Percentiles rank a stretch among this genome's conserved stretches.
Evolutionary conservation across 768 basidiomycete species (phyloP).

Genomic region (Lactifluus pinguis): DNA sequence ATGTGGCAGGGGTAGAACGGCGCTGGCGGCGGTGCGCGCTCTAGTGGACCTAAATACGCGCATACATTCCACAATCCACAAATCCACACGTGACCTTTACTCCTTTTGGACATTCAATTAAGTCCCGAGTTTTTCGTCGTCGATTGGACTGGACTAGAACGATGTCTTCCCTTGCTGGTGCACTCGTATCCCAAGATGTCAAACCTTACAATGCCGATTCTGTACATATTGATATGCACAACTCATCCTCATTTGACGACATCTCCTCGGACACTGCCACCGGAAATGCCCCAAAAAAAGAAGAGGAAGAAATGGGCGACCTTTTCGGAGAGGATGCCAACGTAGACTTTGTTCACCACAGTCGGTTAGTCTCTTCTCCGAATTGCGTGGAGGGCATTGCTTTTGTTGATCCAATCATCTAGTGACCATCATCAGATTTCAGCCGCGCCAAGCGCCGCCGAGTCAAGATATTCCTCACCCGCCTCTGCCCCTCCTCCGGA

Average conservation of each 20-base stretch:
- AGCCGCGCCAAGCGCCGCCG: constrained; percentile 20
- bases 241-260: neutral
- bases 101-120: neutral
- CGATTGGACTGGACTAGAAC: neutral
- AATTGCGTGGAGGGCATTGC: neutral
- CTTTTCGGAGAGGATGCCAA: constrained; percentile 71
- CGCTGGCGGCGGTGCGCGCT: neutral
- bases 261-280: constrained; percentile 4
- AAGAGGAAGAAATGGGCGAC: constrained; percentile 50
- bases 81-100: neutral
- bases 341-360: constrained; percentile 37
- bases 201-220: neutral
- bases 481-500: constrained; percentile 33
- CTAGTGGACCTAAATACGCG: constrained; percentile 4
- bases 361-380: constrained; percentile 33
- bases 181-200: constrained; percentile 1
- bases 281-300: constrained; percentile 13
- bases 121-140: neutral
- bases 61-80: neutral
- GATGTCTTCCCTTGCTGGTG: constrained; percentile 12
- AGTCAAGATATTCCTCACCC: constrained; percentile 26
- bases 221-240: constrained; percentile 14
- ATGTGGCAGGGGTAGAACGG: neutral
- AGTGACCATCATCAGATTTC: constrained; percentile 10
- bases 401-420: neutral